Percentiles rank a stretch among this genome's conserved stretches.
These are phyloP conservation scores for Trametes cubensis DNA, from an alignment of 768 basidiomycete species.

Conservation along the genomic window DNA sequence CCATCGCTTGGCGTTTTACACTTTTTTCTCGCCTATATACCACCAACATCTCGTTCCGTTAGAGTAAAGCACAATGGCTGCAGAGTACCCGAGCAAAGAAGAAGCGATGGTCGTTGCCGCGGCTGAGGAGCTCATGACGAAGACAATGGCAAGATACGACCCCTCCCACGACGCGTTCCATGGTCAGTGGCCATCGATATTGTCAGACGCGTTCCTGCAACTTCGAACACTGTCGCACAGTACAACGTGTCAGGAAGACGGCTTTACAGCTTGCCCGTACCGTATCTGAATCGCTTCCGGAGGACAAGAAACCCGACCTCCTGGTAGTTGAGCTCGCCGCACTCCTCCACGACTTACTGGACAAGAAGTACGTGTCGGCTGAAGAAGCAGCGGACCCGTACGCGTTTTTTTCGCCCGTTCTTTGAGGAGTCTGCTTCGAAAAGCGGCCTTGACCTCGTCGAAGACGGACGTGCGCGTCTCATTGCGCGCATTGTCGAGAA, in stretches of 20 bases:
- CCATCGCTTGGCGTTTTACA: too few species aligned
- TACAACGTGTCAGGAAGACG: conserved; percentile 79
- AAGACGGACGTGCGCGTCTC: conserved; percentile 58
- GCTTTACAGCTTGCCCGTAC: conserved; percentile 68
- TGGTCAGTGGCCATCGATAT: conserved; percentile 47
- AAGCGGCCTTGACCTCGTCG: conserved; percentile 56
- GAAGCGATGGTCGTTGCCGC: conserved; percentile 56
- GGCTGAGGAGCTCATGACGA: conserved; percentile 70
- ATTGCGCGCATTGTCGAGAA: conserved; percentile 71
- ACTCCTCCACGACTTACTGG: conserved; percentile 85
- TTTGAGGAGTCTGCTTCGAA: conserved; percentile 46
- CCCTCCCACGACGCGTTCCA: conserved; percentile 82
- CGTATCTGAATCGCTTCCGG: conserved; percentile 29
- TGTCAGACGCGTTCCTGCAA: not conserved
- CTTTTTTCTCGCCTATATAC: not conserved
- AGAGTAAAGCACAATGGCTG: not conserved
- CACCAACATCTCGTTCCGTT: not conserved
- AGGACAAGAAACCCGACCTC: conserved; percentile 57
- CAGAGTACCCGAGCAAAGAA: conserved; percentile 49
- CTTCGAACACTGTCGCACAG: conserved; percentile 41
- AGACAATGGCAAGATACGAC: conserved; percentile 77
- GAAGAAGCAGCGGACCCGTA: conserved; percentile 59
- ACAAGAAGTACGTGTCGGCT: conserved; percentile 78
- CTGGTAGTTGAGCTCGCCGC: conserved; percentile 82
- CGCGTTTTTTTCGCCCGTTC: conserved; percentile 65